Evolutionary conservation across 2,329 filamentous ascomycete species (phyloP).

Genomic region (Hymenoscyphus scutula): DNA sequence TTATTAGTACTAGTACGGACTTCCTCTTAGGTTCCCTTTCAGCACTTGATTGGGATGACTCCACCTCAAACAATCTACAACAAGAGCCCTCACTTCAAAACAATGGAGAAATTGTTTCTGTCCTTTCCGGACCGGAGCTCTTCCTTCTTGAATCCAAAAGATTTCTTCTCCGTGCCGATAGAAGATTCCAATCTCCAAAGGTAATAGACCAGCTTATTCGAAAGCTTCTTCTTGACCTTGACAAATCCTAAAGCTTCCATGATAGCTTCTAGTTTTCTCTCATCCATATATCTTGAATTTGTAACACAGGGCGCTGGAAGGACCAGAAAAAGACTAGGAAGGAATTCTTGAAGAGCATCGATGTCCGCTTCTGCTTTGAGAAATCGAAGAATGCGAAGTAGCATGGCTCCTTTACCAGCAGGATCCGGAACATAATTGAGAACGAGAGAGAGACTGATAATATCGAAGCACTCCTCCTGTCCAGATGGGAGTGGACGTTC

Average conservation of each 20-base stretch:
- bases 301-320: conserved; percentile 82
- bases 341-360: conserved; percentile 36
- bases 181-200: conserved; percentile 60
- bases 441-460: conserved; percentile 88
- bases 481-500: conserved; percentile 68
- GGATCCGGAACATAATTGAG: conserved; percentile 90
- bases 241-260: conserved; percentile 76
- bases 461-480: conserved; percentile 69
- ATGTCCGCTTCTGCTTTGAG: conserved; percentile 44
- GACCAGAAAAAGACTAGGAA: conserved; percentile 82
- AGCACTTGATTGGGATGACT: conserved; percentile 19
- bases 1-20: no score
- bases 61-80: conserved; percentile 4
- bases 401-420: conserved; percentile 75
- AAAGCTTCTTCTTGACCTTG: conserved; percentile 65
- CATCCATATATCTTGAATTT: conserved; percentile 88
- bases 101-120: conserved; percentile 89
- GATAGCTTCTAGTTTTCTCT: conserved; percentile 65
- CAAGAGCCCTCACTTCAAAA: conserved; percentile 47
- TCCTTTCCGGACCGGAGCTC: conserved; percentile 71
- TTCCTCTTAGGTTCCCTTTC: conserved; percentile 7
- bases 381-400: conserved; percentile 71
- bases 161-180: conserved; percentile 23
- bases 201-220: conserved; percentile 82
- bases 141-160: conserved; percentile 61